Evolutionary conservation across 2,329 filamentous ascomycete species (phyloP).

Genomic region (Sclerotinia trifoliorum): DNA sequence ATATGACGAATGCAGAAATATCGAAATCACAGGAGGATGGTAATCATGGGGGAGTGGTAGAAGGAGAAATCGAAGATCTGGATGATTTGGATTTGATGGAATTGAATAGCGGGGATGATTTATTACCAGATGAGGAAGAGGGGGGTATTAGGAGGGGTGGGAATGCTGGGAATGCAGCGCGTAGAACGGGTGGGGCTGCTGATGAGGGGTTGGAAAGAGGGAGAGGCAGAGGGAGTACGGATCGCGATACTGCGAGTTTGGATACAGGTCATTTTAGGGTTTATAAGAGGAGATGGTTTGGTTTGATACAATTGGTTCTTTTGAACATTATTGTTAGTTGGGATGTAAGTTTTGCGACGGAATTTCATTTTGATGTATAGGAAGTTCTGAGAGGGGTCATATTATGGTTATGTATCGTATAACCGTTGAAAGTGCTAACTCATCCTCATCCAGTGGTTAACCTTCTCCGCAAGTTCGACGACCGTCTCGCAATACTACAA

Average conservation of each 20-base stretch:
- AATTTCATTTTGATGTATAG: not conserved
- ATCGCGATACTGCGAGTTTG: not conserved
- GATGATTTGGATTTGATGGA: constrained; percentile 30
- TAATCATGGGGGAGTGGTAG: constrained; percentile 18
- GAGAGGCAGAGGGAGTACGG: not conserved
- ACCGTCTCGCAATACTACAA: constrained; percentile 73
- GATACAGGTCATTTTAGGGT: constrained; percentile 47
- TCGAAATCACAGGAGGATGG: constrained; percentile 28
- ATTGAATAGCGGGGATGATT: constrained; percentile 38
- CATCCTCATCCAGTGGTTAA: constrained; percentile 70
- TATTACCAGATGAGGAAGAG: constrained; percentile 32
- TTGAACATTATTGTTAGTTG: constrained; percentile 93
- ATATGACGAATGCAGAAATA: constrained; percentile 26
- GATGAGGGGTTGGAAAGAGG: constrained; percentile 7
- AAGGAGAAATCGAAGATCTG: constrained; percentile 28
- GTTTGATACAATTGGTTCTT: constrained; percentile 76
- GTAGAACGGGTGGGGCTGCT: not conserved
- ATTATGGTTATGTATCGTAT: not conserved
- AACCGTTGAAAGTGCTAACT: constrained; percentile 17
- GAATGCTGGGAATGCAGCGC: constrained; percentile 14
- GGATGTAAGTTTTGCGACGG: constrained; percentile 68
- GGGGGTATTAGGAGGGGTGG: constrained; percentile 12
- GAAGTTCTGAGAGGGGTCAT: no score
- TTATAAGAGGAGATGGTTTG: constrained; percentile 89
- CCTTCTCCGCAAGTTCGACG: constrained; percentile 79